Conservation (phyloP, 1,139 yeast species). For the Pichia inconspicua region DNA sequence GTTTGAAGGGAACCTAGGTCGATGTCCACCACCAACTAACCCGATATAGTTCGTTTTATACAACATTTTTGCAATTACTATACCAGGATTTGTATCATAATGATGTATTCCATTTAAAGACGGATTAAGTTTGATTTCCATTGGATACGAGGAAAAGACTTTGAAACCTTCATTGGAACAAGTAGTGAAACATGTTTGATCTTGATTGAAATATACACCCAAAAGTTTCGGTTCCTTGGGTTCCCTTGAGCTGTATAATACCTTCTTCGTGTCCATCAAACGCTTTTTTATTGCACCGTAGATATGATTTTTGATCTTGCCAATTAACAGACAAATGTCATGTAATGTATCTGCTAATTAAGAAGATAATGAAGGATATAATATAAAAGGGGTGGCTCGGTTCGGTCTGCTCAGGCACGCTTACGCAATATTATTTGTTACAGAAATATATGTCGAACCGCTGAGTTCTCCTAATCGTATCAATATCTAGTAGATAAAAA, state of each 20-base stretch:
- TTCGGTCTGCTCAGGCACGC: no score
- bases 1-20: conserved; percentile 71
- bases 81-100: conserved; percentile 35
- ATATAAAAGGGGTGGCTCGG: no score
- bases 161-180: conserved; percentile 77
- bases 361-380: no score
- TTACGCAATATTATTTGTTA: no score
- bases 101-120: conserved; percentile 30
- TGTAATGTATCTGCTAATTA: no score
- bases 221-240: conserved; percentile 38
- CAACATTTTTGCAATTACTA: conserved; percentile 73
- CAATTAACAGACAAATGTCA: no score
- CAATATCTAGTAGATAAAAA: background rate
- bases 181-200: conserved; percentile 81
- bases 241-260: conserved; percentile 22
- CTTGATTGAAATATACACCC: conserved; percentile 74
- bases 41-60: conserved; percentile 87
- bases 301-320: no score
- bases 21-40: conserved; percentile 82
- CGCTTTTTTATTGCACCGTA: background rate
- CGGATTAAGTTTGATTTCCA: conserved; percentile 70
- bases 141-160: conserved; percentile 84
- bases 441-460: no score
- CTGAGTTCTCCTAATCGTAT: no score
- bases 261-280: conserved; percentile 36